Conservation (phyloP, 106 monocot species). For the Dioscorea dumetorum region DNA sequence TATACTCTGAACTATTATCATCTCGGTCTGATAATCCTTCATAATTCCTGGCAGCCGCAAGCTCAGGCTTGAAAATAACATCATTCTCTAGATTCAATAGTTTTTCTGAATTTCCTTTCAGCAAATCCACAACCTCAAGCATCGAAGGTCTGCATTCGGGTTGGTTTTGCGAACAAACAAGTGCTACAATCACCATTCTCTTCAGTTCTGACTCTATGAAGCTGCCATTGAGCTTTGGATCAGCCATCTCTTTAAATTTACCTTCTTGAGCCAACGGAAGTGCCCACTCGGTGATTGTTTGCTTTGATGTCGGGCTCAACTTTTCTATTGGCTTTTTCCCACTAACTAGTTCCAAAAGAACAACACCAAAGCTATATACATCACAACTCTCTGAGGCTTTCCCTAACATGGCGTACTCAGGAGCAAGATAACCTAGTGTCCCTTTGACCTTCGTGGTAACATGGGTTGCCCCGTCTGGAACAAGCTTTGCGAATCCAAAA, state of each 20-base stretch:
- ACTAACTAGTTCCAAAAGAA: slow-evolving; percentile 31
- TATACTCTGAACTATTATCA: slow-evolving; percentile 9
- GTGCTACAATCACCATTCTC: slow-evolving; percentile 33
- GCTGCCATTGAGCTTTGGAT: slow-evolving; percentile 25
- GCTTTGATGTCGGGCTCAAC: slow-evolving; percentile 1
- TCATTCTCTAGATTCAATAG: slow-evolving; percentile 20
- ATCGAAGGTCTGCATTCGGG: slow-evolving; percentile 29
- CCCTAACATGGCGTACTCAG: slow-evolving; percentile 30
- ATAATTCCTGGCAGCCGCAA: not conserved
- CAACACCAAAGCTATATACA: slow-evolving; percentile 35
- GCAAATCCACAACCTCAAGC: slow-evolving; percentile 23
- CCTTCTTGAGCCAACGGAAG: slow-evolving; percentile 24
- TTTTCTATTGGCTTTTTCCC: slow-evolving; percentile 31
- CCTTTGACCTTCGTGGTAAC: slow-evolving; percentile 23
- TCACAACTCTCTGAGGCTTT: slow-evolving; percentile 29
- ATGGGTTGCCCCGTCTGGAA: slow-evolving; percentile 31
- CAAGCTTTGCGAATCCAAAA: slow-evolving; percentile 31
- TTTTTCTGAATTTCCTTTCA: slow-evolving; percentile 27
- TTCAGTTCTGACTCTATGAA: slow-evolving; percentile 26
- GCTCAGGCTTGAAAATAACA: slow-evolving; percentile 16
- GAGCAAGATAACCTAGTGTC: slow-evolving; percentile 33
- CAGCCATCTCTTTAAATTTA: slow-evolving; percentile 24
- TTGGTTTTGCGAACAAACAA: slow-evolving; percentile 19
- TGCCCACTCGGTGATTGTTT: slow-evolving; percentile 28
- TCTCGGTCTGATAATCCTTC: slow-evolving; percentile 5